Evolutionary conservation across 192 early-diverging fungal species (phyloP).

Genomic region (Physocladia obscura): DNA sequence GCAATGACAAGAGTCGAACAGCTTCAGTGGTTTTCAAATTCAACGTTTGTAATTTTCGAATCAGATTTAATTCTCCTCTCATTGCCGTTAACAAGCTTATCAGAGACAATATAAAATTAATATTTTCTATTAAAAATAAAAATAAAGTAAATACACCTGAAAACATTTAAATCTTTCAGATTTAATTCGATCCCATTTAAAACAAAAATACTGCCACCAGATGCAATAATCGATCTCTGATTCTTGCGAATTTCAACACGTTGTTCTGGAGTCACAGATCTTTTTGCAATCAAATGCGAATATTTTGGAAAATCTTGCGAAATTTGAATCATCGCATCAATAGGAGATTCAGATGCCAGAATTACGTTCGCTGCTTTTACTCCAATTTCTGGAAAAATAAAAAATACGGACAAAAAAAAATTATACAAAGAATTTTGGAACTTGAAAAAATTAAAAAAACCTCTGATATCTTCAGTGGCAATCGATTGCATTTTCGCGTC

Average conservation of each 20-base stretch:
- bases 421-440: no score
- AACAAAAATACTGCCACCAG: conserved; percentile 23
- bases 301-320: conserved; percentile 88
- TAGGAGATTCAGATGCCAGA: conserved; percentile 55
- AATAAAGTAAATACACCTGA: conserved; percentile 26
- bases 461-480: conserved; percentile 49
- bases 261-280: conserved; percentile 48
- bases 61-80: conserved; percentile 24
- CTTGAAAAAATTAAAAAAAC: conserved; percentile 32
- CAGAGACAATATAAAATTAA: not conserved
- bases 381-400: conserved; percentile 51
- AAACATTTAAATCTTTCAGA: conserved; percentile 36
- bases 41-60: conserved; percentile 23
- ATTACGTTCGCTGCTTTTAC: conserved; percentile 76
- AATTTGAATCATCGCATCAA: conserved; percentile 65
- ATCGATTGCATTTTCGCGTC: conserved; percentile 46
- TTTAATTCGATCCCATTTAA: conserved; percentile 46
- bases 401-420: not conserved
- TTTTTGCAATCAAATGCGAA: conserved; percentile 66
- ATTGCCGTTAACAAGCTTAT: conserved; percentile 31
- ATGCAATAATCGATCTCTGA: conserved; percentile 16
- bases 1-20: conserved; percentile 29
- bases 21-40: conserved; percentile 28
- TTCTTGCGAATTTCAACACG: conserved; percentile 40
- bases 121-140: not conserved